phyloP scores from a whole-genome alignment of 2,329 filamentous ascomycete species.

The Blastomyces parvus region DNA sequence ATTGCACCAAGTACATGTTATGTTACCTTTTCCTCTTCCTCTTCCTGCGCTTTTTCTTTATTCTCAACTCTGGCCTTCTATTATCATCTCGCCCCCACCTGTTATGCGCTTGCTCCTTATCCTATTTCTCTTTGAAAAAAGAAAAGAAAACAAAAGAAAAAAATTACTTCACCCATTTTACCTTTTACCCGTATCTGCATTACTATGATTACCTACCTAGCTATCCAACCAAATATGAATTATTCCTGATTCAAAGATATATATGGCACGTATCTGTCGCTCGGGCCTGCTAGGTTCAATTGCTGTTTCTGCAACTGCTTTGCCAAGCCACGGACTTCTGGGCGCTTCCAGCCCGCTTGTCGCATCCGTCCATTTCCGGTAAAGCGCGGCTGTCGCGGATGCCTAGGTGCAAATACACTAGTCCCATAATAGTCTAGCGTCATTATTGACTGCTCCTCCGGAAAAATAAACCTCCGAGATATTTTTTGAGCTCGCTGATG shows the following conservation, averaged over 20 bases:
- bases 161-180: neutral
- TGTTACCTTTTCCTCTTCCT: neutral
- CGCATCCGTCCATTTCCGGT: conserved; percentile 2
- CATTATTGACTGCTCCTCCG: neutral
- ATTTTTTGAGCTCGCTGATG: neutral
- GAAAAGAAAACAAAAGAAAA: too few relatives aligned
- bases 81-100: neutral
- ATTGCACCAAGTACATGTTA: conserved; percentile 1
- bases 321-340: neutral
- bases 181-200: neutral
- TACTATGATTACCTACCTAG: conserved; percentile 2
- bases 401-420: neutral
- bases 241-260: neutral
- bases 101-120: neutral
- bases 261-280: neutral
- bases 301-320: neutral
- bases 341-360: neutral
- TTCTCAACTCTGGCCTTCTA: neutral
- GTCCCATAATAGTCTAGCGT: neutral
- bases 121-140: neutral
- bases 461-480: neutral
- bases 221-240: neutral
- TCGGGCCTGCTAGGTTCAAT: neutral
- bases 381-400: neutral
- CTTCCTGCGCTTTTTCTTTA: neutral